Evolutionary conservation across 2,329 filamentous ascomycete genomes (phyloP).

Genomic region (Colletotrichum cereale): DNA sequence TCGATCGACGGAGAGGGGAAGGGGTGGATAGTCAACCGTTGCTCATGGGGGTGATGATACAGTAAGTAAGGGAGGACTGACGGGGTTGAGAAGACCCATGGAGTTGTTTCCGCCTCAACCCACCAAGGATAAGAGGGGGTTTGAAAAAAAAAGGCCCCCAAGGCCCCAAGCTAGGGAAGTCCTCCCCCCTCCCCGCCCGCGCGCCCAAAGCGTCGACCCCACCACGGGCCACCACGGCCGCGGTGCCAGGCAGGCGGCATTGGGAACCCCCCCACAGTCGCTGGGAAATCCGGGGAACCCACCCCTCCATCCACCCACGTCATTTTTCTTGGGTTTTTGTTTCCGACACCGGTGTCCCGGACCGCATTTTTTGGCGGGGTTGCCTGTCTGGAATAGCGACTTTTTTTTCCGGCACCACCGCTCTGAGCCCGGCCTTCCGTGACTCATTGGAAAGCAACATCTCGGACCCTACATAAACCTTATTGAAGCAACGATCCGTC

Average conservation of each 20-base stretch:
- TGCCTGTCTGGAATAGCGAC: slow-evolving; percentile 36
- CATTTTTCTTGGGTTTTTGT: slow-evolving; percentile 30
- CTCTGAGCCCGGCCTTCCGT: slow-evolving; percentile 5
- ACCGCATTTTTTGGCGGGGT: slow-evolving; percentile 39
- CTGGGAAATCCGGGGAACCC: slow-evolving; percentile 30
- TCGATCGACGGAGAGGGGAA: neutral
- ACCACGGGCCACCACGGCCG: slow-evolving; percentile 22
- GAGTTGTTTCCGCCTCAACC: slow-evolving; percentile 12
- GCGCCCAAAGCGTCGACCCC: slow-evolving; percentile 21
- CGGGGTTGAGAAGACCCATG: neutral
- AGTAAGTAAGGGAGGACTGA: neutral
- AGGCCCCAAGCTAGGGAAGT: slow-evolving; percentile 4
- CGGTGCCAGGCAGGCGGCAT: slow-evolving; percentile 29
- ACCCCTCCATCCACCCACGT: slow-evolving; percentile 40
- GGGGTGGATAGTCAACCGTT: neutral
- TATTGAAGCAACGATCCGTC: neutral
- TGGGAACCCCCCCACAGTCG: slow-evolving; percentile 27
- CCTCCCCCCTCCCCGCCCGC: neutral
- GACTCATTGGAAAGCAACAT: slow-evolving; percentile 28
- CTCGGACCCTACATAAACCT: slow-evolving; percentile 19
- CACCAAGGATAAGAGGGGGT: neutral
- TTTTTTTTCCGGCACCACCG: slow-evolving; percentile 32
- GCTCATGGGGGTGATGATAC: neutral
- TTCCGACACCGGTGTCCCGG: slow-evolving; percentile 34
- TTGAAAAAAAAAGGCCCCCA: neutral